Evolutionary conservation across 2,329 filamentous ascomycete genomes (phyloP).

Genomic region (Lecanoromycetidae sp.): DNA sequence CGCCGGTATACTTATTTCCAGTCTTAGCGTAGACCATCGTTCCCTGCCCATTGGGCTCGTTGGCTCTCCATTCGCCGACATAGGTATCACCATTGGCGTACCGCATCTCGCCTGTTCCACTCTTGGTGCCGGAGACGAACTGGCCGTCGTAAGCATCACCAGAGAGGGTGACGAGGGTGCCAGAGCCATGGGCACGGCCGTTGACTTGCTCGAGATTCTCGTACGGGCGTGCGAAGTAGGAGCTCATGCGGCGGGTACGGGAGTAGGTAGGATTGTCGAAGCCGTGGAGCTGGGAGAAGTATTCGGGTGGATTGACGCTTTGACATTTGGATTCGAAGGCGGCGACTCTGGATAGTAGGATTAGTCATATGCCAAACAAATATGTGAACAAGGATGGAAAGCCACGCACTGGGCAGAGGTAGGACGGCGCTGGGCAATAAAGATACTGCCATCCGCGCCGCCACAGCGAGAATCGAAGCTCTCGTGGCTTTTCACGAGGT

Average conservation of each 20-base stretch:
- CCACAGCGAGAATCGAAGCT: slow-evolving; percentile 8
- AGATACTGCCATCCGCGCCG: slow-evolving; percentile 15
- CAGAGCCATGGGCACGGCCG: slow-evolving; percentile 40
- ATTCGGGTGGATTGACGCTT: slow-evolving; percentile 14
- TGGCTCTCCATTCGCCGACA: slow-evolving; percentile 41
- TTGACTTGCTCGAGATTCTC: slow-evolving; percentile 42
- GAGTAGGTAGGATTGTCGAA: slow-evolving; percentile 35
- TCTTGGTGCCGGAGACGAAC: slow-evolving; percentile 10
- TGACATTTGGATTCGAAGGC: slow-evolving; percentile 16
- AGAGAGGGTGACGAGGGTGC: slow-evolving; percentile 40
- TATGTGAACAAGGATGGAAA: neutral
- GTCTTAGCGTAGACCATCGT: slow-evolving; percentile 47
- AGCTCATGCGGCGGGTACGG: slow-evolving; percentile 34
- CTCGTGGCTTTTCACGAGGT: slow-evolving; percentile 2
- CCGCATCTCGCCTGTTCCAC: slow-evolving; percentile 42
- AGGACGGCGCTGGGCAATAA: slow-evolving; percentile 18
- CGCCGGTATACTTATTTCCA: slow-evolving; percentile 42
- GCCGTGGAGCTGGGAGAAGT: slow-evolving; percentile 21
- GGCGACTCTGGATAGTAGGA: neutral
- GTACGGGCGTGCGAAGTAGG: slow-evolving; percentile 35
- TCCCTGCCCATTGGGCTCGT: slow-evolving; percentile 43
- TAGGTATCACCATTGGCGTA: slow-evolving; percentile 45
- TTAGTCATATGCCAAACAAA: neutral
- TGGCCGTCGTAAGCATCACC: slow-evolving; percentile 44
- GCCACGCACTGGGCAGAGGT: slow-evolving; percentile 15